Evolutionary conservation across 2,329 filamentous ascomycete species (phyloP).

Genomic region (Xylariales sp.): DNA sequence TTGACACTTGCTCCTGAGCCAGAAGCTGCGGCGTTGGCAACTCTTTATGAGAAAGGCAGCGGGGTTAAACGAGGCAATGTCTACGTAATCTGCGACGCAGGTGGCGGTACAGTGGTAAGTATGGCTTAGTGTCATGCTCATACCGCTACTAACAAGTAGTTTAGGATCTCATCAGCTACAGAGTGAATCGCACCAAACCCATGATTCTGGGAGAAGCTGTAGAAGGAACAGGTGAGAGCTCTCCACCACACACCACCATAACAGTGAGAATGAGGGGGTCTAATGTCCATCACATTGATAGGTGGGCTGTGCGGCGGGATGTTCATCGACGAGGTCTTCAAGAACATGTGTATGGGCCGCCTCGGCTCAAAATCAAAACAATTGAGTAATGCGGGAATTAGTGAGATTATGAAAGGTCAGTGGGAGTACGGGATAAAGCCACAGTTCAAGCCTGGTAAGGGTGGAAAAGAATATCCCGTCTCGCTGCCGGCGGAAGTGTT

Average conservation of each 20-base stretch:
- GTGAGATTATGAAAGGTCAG: not conserved
- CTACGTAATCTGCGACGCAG: constrained; percentile 44
- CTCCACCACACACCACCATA: no score
- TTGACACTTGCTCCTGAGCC: constrained; percentile 45
- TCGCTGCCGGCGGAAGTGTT: not conserved
- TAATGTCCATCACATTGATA: not conserved
- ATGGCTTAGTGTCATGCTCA: not conserved
- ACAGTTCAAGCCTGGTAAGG: not conserved
- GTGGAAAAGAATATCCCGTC: not conserved
- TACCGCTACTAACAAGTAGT: not conserved
- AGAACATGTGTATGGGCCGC: not conserved
- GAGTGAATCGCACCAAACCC: not conserved
- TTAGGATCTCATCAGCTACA: constrained; percentile 1
- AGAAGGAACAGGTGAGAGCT: not conserved
- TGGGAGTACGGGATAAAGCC: constrained; percentile 12
- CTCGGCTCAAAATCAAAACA: not conserved
- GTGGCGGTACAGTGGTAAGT: constrained; percentile 45
- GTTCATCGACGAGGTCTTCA: not conserved
- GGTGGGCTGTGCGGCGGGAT: not conserved
- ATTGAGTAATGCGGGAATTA: not conserved
- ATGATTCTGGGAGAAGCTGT: not conserved
- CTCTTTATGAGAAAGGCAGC: constrained; percentile 27
- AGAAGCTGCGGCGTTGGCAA: constrained; percentile 45
- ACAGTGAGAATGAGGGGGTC: no score
- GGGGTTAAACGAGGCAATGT: constrained; percentile 16